Conservation (phyloP, 495 filamentous ascomycete species). For the Tetracladium setigerum region DNA sequence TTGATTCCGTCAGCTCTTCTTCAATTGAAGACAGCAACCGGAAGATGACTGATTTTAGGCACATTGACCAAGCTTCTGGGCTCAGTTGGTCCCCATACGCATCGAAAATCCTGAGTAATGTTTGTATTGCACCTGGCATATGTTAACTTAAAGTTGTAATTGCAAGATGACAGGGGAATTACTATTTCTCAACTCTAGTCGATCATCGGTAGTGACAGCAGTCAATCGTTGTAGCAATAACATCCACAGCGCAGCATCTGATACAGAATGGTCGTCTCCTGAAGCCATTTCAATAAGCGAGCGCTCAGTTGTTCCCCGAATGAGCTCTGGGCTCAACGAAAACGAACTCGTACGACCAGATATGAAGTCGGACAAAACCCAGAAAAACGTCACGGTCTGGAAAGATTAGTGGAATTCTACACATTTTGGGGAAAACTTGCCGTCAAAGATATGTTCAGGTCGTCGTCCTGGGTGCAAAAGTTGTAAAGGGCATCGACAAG, state of each 20-base stretch:
- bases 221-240: conserved; percentile 72
- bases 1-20: conserved; percentile 28
- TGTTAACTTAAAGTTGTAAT: conserved; percentile 17
- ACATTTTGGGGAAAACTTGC: conserved; percentile 29
- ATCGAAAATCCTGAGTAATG: conserved; percentile 83
- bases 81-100: conserved; percentile 77
- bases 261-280: conserved; percentile 39
- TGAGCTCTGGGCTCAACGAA: conserved; percentile 33
- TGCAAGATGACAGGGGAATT: conserved; percentile 21
- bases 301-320: conserved; percentile 41
- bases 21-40: conserved; percentile 58
- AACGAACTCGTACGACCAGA: conserved; percentile 35
- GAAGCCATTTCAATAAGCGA: conserved; percentile 42
- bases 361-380: conserved; percentile 87
- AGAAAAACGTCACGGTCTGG: conserved; percentile 85
- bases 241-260: conserved; percentile 71
- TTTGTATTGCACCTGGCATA: conserved; percentile 63
- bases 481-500: conserved; percentile 82
- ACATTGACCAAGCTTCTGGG: conserved; percentile 74
- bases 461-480: conserved; percentile 80
- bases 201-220: conserved; percentile 64
- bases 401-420: conserved; percentile 19
- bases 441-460: conserved; percentile 92
- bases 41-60: conserved; percentile 72
- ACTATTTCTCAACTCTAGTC: conserved; percentile 85